Evolutionary conservation across 192 early-diverging fungal species (phyloP).

Genomic region (Coemansia sp.): DNA sequence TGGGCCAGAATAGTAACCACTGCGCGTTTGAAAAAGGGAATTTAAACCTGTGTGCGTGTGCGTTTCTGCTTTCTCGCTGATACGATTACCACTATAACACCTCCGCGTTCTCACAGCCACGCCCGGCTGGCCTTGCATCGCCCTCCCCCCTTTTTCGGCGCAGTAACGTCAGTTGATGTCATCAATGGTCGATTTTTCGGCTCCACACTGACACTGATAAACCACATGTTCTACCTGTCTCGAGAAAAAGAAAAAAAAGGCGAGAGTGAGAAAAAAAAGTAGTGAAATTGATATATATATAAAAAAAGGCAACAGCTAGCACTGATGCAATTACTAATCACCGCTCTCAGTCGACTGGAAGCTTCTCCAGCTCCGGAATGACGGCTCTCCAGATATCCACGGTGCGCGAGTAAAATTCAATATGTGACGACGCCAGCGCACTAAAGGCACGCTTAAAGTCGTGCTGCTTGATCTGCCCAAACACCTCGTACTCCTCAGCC

Average conservation of each 20-base stretch:
- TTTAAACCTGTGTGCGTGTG: not conserved
- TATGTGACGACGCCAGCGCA: constrained; percentile 77
- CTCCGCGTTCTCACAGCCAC: constrained; percentile 6
- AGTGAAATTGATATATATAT: not conserved
- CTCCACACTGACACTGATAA: not conserved
- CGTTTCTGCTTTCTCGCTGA: constrained; percentile 3
- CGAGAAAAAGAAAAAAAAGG: constrained; percentile 6
- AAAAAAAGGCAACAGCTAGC: not conserved
- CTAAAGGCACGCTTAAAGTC: constrained; percentile 80
- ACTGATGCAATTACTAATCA: not conserved
- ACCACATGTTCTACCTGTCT: constrained; percentile 1
- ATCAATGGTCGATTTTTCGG: not conserved
- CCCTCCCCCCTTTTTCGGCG: not conserved
- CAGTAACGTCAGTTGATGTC: not conserved
- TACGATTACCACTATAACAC: constrained; percentile 2
- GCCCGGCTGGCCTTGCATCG: constrained; percentile 12
- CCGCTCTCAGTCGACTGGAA: constrained; percentile 49
- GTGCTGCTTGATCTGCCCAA: constrained; percentile 74
- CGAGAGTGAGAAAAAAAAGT: constrained; percentile 10
- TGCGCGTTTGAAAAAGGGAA: not conserved
- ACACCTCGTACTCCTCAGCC: constrained; percentile 81
- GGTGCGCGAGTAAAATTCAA: constrained; percentile 80
- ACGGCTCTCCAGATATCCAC: constrained; percentile 80
- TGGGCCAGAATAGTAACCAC: not conserved
- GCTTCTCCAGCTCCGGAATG: constrained; percentile 77